Base-by-base conservation (phyloP, 345 rosid genomes). In the Stellera chamaejasme region DNA sequence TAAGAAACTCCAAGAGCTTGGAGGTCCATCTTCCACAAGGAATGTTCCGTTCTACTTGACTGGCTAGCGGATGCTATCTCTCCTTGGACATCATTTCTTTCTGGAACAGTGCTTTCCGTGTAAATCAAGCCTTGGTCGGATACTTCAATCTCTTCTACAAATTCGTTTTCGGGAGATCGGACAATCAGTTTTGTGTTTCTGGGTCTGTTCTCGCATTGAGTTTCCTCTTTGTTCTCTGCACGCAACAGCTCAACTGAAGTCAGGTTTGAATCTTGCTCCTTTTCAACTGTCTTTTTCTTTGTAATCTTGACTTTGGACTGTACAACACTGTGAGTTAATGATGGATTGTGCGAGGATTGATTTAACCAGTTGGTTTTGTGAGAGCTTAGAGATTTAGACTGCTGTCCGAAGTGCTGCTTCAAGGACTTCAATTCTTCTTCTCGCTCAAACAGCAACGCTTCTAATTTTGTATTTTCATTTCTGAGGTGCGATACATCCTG, bases 1-100 rank as follows among this genome's bases (percentile, higher is more conserved):
- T 74, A 89, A 60, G 94, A 86, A 65, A 87, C 83, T 62, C 90
- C 99, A 14, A 93, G 99, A 59, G 97, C 97, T 54, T 81, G 91
- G 65, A 89, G 79, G 71, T 93, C 94, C 86, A 84, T 84, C 72
- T 82, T 84, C 97, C 85, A 81, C 14, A 77, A 63, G 49, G 70
- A 68, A 60, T 61, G 80, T 19, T 68, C 77, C 27, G 64, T 52
- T 66, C 74, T 76, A 16, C 49, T 55, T 61, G 27, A 39, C 65
- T 72, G 75, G 60, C 73, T 61, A 11, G 72, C 46, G 2, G 71
- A 64, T 13, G 56, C 73, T 47, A 51, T 45, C 39, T 52, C 55
- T 58, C 73, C 70, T 27, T 46, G 65, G 57, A 56, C 42, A 50
- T 58, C 57, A 46, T 58, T 50, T 55, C 48, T 74, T 44, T 14